Base-by-base conservation (phyloP, 2,329 filamentous ascomycete species). In the Fusarium sp. region DNA sequence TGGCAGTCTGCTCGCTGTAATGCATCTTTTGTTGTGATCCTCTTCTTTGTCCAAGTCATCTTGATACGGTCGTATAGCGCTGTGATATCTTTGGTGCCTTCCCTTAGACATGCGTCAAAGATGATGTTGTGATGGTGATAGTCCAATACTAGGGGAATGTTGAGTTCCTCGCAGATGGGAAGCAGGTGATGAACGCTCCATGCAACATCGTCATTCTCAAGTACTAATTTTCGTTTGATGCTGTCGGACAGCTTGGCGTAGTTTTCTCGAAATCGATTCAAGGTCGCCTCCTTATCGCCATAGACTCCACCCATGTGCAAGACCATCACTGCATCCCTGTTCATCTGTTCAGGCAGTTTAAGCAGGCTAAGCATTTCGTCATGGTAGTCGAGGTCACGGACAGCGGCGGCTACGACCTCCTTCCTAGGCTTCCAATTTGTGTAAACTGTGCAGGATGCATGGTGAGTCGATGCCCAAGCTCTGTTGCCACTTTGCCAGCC, bases 91-190 rank as follows among this genome's bases (percentile, higher is more conserved):
- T 89, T 85, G 0, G 94, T 97, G 1, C 94, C 94, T 82, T 97
- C 95, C 4, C 94, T 90, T 4, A 97, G 82, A 11, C 84, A 85
- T 0, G 87, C 78, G 79, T 97, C 93, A 77, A 97, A 97, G 14
- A 97, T 84, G 74, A 98, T 98, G 80, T 98, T 98, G 85, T 98
- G 94, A 75, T 98, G 95, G 78, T 98, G 95, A 75, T 90, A 98
- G 80, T 98, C 95, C 14, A 98, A 90, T 3, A 97, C 95, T 2
- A 98, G 82, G 0, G 95, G 95, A 42, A 98, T 97, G 78, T 95
- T 93, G n/a, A 98, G 85, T 81, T 97, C 94, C 81, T 98, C 93
- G 78, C 95, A 98, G 0, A 97, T 85, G 0, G 95, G 95, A 0
- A 98, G 85, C 10, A 98, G 84, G 76, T 98, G 95, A 76, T 98